Evolutionary conservation across 352 stramenopile species (phyloP).

Genomic region (Pythium rishiriense): DNA sequence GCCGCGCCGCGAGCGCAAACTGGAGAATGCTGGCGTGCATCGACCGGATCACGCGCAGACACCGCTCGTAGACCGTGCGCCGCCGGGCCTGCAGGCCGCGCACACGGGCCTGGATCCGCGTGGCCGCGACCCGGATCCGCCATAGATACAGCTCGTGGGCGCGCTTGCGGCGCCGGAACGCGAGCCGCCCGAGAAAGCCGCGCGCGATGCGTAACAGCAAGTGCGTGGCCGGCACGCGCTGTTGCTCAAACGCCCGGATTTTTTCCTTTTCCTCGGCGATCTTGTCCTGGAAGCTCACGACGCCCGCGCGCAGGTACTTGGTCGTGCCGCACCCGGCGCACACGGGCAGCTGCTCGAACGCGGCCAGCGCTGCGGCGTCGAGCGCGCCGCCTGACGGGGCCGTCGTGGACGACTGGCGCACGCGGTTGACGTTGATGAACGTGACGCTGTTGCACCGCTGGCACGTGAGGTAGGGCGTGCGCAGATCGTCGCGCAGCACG

Average conservation of each 20-base stretch:
- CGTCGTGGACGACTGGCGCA: constrained; percentile 30
- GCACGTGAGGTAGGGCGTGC: constrained; percentile 78
- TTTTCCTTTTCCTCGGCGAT: constrained; percentile 62
- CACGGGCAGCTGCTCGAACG: constrained; percentile 59
- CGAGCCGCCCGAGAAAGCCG: constrained; percentile 59
- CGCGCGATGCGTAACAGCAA: constrained; percentile 64
- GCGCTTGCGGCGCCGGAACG: constrained; percentile 47
- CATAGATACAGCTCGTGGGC: constrained; percentile 50
- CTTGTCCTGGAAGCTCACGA: constrained; percentile 77
- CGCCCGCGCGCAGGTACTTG: constrained; percentile 64
- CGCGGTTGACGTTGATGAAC: constrained; percentile 64
- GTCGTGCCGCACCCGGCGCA: constrained; percentile 70
- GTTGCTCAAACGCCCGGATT: constrained; percentile 68
- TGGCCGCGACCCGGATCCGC: constrained; percentile 52
- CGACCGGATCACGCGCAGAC: constrained; percentile 52
- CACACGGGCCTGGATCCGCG: constrained; percentile 58
- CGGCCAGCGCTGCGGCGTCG: constrained; percentile 12
- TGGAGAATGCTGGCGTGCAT: constrained; percentile 57
- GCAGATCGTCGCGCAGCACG: constrained; percentile 29
- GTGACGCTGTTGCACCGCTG: constrained; percentile 76
- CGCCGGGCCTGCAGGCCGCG: constrained; percentile 61
- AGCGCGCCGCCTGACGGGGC: not conserved
- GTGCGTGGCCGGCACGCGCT: constrained; percentile 46
- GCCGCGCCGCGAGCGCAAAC: constrained; percentile 34
- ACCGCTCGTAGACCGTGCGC: constrained; percentile 64